Conservation (phyloP, 2,329 filamentous ascomycete genomes). For the Cercospora sesami region DNA sequence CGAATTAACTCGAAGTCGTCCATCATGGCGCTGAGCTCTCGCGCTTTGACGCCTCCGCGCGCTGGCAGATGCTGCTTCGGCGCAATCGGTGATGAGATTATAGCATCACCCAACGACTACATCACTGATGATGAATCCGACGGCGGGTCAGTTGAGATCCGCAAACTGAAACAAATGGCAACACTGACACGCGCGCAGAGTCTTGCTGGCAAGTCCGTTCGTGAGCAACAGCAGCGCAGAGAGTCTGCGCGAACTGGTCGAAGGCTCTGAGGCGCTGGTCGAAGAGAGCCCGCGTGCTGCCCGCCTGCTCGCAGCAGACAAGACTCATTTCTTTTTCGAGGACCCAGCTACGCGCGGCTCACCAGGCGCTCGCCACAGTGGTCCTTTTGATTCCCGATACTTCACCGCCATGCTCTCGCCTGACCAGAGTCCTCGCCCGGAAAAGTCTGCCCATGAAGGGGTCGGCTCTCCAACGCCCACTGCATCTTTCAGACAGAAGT, state of each 20-base stretch:
- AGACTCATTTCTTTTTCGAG: neutral
- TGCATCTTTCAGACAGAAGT: neutral
- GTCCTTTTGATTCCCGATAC: neutral
- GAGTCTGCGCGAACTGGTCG: slow-evolving; percentile 10
- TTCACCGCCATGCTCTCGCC: slow-evolving; percentile 3
- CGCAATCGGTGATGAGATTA: slow-evolving; percentile 12
- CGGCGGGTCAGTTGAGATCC: slow-evolving; percentile 4
- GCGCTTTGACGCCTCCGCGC: neutral
- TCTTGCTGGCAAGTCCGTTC: neutral
- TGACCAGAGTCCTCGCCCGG: neutral
- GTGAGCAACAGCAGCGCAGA: neutral
- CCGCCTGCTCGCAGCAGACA: neutral
- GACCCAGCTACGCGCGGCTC: neutral
- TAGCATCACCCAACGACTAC: neutral
- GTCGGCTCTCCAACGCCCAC: neutral
- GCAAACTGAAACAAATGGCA: neutral
- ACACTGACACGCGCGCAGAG: slow-evolving; percentile 3
- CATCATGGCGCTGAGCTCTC: neutral
- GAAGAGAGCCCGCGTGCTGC: slow-evolving; percentile 11
- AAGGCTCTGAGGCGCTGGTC: slow-evolving; percentile 8
- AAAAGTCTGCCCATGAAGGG: neutral
- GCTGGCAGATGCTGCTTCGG: neutral
- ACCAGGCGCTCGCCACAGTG: neutral
- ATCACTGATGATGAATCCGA: slow-evolving; percentile 5
- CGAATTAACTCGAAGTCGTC: neutral